Conservation (phyloP, 768 basidiomycete genomes). For the Tulasnella sp. region DNA sequence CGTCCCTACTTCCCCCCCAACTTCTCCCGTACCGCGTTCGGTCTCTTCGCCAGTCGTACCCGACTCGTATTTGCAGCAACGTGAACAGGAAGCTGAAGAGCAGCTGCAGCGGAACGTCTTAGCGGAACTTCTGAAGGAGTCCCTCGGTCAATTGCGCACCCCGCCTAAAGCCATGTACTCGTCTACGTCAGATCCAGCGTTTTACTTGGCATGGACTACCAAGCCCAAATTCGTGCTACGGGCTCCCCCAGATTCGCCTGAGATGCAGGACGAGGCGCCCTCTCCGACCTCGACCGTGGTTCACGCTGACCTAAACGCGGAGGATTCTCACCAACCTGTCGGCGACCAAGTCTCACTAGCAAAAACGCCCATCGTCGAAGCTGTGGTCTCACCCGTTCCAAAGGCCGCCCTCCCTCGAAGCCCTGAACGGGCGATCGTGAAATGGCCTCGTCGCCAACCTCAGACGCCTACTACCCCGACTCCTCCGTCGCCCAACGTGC, state of each 20-base stretch:
- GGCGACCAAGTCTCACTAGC: background rate
- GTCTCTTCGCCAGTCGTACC: background rate
- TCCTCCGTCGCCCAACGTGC: background rate
- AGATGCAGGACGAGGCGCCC: background rate
- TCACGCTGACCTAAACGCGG: background rate
- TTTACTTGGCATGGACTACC: background rate
- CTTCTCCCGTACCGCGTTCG: background rate
- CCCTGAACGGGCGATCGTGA: background rate
- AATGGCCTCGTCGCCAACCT: background rate
- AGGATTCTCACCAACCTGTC: background rate
- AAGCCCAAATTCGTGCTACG: background rate
- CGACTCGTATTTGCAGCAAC: background rate
- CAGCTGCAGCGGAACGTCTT: background rate
- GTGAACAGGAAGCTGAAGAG: background rate
- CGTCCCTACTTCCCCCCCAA: background rate
- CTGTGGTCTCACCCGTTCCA: background rate
- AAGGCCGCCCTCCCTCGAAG: background rate
- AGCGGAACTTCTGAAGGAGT: background rate
- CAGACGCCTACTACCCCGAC: background rate
- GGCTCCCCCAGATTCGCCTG: background rate
- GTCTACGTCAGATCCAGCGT: background rate
- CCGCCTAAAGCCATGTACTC: background rate
- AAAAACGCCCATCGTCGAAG: background rate
- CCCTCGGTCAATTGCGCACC: background rate
- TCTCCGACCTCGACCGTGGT: background rate